A percentile compares a stretch with the other conserved stretches of the same genome.
These are phyloP conservation scores for Chytriomyces sp. DNA, from an alignment of 192 early-diverging fungal species.

Conservation along the genomic window DNA sequence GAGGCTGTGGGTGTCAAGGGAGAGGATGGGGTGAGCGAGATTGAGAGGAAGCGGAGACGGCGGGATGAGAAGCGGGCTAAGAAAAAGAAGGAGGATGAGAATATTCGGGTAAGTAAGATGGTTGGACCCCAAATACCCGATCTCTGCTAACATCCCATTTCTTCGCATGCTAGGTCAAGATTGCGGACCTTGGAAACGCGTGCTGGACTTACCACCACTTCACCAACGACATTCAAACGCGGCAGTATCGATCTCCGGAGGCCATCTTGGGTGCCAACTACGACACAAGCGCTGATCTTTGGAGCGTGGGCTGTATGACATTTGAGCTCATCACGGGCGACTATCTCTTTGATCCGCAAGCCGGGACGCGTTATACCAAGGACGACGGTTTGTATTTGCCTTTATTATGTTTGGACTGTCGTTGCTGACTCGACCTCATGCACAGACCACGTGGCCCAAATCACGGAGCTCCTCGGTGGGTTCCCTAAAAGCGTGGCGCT, in stretches of 20 bases:
- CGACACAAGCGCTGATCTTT: conserved; percentile 85
- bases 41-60: conserved; percentile 37
- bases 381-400: conserved; percentile 64
- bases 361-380: conserved; percentile 78
- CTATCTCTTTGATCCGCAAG: conserved; percentile 93
- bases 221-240: conserved; percentile 94
- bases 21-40: conserved; percentile 16
- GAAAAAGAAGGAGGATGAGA: conserved; percentile 39
- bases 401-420: background rate
- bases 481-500: conserved; percentile 79
- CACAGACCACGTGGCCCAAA: conserved; percentile 95
- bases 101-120: conserved; percentile 30
- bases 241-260: conserved; percentile 95
- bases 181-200: conserved; percentile 95
- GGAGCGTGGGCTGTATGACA: conserved; percentile 90
- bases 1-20: conserved; percentile 18
- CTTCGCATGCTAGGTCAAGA: conserved; percentile 68
- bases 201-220: conserved; percentile 96
- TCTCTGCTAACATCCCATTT: background rate
- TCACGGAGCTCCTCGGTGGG: conserved; percentile 88
- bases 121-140: background rate
- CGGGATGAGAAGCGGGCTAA: conserved; percentile 34
- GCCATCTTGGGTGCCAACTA: conserved; percentile 89
- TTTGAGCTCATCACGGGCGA: conserved; percentile 94
- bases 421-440: conserved; percentile 6